phyloP scores from a whole-genome alignment of 495 filamentous ascomycete genomes.

The Neurospora sublineolata region DNA sequence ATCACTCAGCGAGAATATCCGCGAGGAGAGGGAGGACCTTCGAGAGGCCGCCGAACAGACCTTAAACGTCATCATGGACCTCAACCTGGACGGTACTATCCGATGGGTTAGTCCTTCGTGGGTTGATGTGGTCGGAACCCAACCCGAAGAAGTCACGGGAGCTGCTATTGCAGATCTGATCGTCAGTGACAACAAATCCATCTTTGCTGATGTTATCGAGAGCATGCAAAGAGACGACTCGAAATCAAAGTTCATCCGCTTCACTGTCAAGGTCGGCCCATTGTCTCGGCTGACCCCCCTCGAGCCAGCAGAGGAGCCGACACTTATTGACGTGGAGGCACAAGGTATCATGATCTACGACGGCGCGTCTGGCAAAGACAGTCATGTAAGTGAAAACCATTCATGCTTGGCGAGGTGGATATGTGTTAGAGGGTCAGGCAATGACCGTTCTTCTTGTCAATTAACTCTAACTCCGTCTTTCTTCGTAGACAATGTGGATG shows the following conservation, averaged over 20 bases:
- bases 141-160: constrained; percentile 59
- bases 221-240: constrained; percentile 89
- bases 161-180: constrained; percentile 71
- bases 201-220: constrained; percentile 72
- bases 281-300: constrained; percentile 52
- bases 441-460: constrained; percentile 1
- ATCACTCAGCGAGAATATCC: constrained; percentile 43
- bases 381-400: constrained; percentile 57
- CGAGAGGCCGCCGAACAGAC: constrained; percentile 94
- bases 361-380: constrained; percentile 69
- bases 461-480: constrained; percentile 10
- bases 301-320: constrained; percentile 36
- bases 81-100: constrained; percentile 76
- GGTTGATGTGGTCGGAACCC: constrained; percentile 80
- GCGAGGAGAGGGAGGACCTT: constrained; percentile 76
- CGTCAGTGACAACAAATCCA: constrained; percentile 58
- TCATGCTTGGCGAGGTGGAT: background rate
- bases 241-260: constrained; percentile 81
- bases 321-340: constrained; percentile 71
- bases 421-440: background rate
- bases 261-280: constrained; percentile 64
- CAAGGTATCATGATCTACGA: constrained; percentile 98
- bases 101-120: constrained; percentile 97
- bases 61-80: constrained; percentile 86
- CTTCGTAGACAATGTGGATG: constrained; percentile 94